These are phyloP conservation scores for Moricandia moricandioides DNA, from an alignment of 345 rosid genomes.

Conservation along the genomic window DNA sequence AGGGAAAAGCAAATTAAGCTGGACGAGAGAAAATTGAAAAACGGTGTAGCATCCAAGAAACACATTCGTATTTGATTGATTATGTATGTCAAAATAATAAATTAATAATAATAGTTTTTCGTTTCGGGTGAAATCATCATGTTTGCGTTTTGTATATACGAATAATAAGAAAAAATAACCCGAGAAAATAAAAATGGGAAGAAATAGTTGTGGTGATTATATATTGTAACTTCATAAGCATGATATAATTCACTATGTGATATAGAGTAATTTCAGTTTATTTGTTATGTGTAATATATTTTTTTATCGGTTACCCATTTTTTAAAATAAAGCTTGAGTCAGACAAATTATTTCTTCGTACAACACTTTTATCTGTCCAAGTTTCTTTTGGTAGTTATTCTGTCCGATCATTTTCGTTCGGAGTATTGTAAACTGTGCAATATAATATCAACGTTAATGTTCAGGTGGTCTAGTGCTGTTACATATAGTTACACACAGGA, in stretches of 20 bases:
- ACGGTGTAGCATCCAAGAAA: conserved; percentile 8
- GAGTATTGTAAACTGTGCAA: too few relatives aligned
- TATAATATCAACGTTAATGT: background rate
- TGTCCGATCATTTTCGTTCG: too few relatives aligned
- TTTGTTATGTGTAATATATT: too few relatives aligned
- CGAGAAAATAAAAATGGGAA: background rate
- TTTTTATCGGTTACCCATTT: too few relatives aligned
- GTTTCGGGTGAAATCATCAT: background rate
- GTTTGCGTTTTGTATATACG: conserved; percentile 5
- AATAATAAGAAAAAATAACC: background rate
- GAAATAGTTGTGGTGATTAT: conserved; percentile 3
- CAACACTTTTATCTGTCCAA: too few relatives aligned
- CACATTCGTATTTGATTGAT: conserved; percentile 1
- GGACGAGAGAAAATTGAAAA: conserved; percentile 56
- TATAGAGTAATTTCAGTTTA: too few relatives aligned
- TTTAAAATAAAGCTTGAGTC: too few relatives aligned
- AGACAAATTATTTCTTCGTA: too few relatives aligned
- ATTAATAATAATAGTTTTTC: background rate
- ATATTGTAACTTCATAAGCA: background rate
- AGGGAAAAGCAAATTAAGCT: conserved; percentile 68
- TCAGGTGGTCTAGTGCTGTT: conserved; percentile 20
- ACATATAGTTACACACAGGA: background rate
- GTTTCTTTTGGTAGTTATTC: too few relatives aligned
- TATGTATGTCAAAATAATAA: background rate
- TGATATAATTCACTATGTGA: too few relatives aligned